Evolutionary conservation across 2,329 filamentous ascomycete genomes (phyloP).

Genomic region (Scytalidium lignicola): DNA sequence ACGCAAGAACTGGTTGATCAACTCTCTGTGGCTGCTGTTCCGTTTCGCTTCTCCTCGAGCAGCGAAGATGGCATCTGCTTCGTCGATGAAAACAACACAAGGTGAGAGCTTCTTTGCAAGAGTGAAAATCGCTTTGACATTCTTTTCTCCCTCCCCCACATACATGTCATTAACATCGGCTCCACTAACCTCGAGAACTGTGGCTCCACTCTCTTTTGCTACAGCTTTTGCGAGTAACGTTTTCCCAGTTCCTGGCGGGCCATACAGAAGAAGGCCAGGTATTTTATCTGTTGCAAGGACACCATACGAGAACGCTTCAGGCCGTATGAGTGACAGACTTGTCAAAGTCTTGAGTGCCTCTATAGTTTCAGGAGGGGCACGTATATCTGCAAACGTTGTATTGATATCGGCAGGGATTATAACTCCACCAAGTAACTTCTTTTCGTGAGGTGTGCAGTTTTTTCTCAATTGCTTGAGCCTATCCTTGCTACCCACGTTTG

Average conservation of each 20-base stretch:
- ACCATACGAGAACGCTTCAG: slow-evolving; percentile 94
- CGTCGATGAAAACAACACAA: slow-evolving; percentile 93
- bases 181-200: slow-evolving; percentile 81
- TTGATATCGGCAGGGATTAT: slow-evolving; percentile 76
- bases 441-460: slow-evolving; percentile 71
- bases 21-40: slow-evolving; percentile 68
- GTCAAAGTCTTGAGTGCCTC: slow-evolving; percentile 86
- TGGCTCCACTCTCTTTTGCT: slow-evolving; percentile 62
- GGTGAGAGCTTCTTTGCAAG: slow-evolving; percentile 87
- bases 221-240: slow-evolving; percentile 66
- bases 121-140: slow-evolving; percentile 85
- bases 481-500: slow-evolving; percentile 30
- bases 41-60: slow-evolving; percentile 63
- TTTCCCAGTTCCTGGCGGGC: slow-evolving; percentile 77
- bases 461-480: slow-evolving; percentile 44
- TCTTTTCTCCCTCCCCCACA: slow-evolving; percentile 94
- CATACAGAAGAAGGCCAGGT: slow-evolving; percentile 81
- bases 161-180: slow-evolving; percentile 95
- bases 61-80: slow-evolving; percentile 88
- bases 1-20: slow-evolving; percentile 93
- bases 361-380: slow-evolving; percentile 75
- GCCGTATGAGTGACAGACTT: slow-evolving; percentile 76
- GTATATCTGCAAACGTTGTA: slow-evolving; percentile 83
- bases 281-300: slow-evolving; percentile 89
- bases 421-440: slow-evolving; percentile 74